Base-by-base conservation (phyloP, 2,329 filamentous ascomycete genomes). In the Arachnomyces sp. region DNA sequence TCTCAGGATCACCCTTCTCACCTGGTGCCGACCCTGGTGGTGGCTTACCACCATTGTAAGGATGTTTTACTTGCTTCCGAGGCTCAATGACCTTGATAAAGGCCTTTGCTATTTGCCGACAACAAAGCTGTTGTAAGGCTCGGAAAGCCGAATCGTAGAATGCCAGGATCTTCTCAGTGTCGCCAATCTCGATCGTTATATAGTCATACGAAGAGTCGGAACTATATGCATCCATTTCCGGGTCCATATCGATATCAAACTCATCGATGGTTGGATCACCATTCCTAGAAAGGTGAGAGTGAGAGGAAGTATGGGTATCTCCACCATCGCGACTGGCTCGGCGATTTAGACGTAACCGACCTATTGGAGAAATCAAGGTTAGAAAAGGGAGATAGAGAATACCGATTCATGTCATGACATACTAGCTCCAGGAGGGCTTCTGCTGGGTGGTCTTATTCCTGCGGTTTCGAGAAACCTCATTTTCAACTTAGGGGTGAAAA, bases 31-130 rank as follows among this genome's bases (percentile, higher is more conserved):
- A 58, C 33, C 55, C 57, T 35, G 48, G 48, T 31, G 52, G 51
- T 8, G 58, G 52, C 43, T 56, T 57, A n/a, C 64, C 61, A 8
- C 68, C 68, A 48, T 71, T 71, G 48, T 71, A 71, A 2, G 68
- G 68, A 47, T 67, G 63, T 35, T 62, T 65, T 2, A 65, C 64
- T 50, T 71, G 67, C 51, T 71, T 72, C 28, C 63, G 59, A 3
- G 67, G 68, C 35, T 70, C 64, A 17, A 69, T 67, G 4, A 61
- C 55, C 44, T 66, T 70, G 43, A 71, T 68, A 44, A 66, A 70
- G 3, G 59, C 60, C 44, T 70, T 70, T 15, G 61, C 60, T 15
- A 71, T 59, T 13, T 61, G 52, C 4, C 66, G 65, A 38, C 66
- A 70, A 38, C 64, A 66, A 31, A 66, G 54, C 43, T 71, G 68